Conservation (phyloP, 257 asterid species). For the Solanum acaule region DNA sequence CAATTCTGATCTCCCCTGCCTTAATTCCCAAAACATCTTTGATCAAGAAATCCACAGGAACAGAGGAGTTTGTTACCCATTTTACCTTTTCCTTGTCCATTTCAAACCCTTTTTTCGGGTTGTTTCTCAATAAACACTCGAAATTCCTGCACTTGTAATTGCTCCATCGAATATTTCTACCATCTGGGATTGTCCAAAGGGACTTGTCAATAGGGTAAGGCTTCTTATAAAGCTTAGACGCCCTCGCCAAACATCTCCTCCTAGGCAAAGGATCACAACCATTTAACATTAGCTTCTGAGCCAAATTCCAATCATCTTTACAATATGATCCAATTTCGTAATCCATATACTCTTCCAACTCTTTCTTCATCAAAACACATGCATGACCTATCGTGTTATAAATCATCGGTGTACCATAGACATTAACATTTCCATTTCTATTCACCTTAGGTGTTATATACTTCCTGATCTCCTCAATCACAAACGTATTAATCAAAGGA, state of each 20-base stretch:
- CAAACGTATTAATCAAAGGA: slow-evolving; percentile 58
- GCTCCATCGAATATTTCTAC: slow-evolving; percentile 88
- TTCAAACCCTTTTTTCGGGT: slow-evolving; percentile 64
- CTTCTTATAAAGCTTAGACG: slow-evolving; percentile 61
- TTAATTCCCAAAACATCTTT: slow-evolving; percentile 45
- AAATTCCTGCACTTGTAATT: slow-evolving; percentile 65
- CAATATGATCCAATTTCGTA: slow-evolving; percentile 84
- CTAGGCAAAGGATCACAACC: slow-evolving; percentile 90
- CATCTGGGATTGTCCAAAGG: slow-evolving; percentile 72
- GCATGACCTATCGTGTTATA: slow-evolving; percentile 76
- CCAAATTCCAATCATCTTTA: slow-evolving; percentile 77
- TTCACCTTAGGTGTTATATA: slow-evolving; percentile 70
- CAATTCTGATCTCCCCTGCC: slow-evolving; percentile 59
- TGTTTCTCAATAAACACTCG: slow-evolving; percentile 62
- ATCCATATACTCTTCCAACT: slow-evolving; percentile 80
- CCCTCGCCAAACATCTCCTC: slow-evolving; percentile 65
- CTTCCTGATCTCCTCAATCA: slow-evolving; percentile 73
- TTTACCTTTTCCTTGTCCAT: slow-evolving; percentile 74
- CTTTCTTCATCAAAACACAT: slow-evolving; percentile 52
- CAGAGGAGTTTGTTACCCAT: slow-evolving; percentile 43
- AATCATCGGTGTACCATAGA: slow-evolving; percentile 48
- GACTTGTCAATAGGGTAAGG: slow-evolving; percentile 82
- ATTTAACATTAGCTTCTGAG: slow-evolving; percentile 64
- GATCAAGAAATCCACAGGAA: slow-evolving; percentile 38
- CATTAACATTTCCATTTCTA: slow-evolving; percentile 44